A percentile compares a stretch with the other conserved stretches of the same genome.
Conservation (phyloP, 768 basidiomycete genomes). For the Hortiboletus flavorubellus region DNA sequence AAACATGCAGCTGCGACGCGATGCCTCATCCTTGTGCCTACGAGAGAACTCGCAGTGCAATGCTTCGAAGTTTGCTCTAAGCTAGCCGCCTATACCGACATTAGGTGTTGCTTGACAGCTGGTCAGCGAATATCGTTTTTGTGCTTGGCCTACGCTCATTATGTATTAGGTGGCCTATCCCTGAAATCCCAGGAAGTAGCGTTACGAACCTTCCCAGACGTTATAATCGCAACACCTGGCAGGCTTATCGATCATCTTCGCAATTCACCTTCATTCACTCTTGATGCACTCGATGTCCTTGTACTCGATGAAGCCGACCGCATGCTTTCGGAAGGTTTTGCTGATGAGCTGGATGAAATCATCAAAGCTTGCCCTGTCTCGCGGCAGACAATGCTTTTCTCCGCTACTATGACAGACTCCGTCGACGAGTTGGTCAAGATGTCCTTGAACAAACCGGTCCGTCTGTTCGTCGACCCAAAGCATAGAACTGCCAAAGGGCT, state of each 20-base stretch:
- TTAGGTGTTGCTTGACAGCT: conserved; percentile 87
- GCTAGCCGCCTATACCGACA: conserved; percentile 82
- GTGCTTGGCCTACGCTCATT: conserved; percentile 1
- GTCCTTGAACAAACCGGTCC: conserved; percentile 88
- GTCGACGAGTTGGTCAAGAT: conserved; percentile 92
- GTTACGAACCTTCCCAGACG: conserved; percentile 84
- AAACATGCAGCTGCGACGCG: conserved; percentile 83
- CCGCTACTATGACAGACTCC: conserved; percentile 97
- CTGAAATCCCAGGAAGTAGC: conserved; percentile 87
- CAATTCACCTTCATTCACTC: conserved; percentile 89
- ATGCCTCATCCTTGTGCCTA: conserved; percentile 91
- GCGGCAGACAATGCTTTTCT: conserved; percentile 98
- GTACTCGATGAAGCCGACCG: conserved; percentile 98
- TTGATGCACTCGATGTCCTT: conserved; percentile 89
- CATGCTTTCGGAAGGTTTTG: conserved; percentile 94
- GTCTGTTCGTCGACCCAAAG: conserved; percentile 95
- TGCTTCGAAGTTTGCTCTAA: conserved; percentile 90
- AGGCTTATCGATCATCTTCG: conserved; percentile 96
- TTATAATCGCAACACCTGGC: conserved; percentile 95
- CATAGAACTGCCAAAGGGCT: conserved; percentile 81
- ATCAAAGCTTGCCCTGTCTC: conserved; percentile 83
- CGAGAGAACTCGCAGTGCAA: conserved; percentile 93
- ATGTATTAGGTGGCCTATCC: conserved; percentile 76
- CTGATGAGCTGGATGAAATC: conserved; percentile 92
- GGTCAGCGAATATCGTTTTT: conserved; percentile 46